Conservation (phyloP, 805 yeast genomes). For the Blastobotrys peoriensis region DNA sequence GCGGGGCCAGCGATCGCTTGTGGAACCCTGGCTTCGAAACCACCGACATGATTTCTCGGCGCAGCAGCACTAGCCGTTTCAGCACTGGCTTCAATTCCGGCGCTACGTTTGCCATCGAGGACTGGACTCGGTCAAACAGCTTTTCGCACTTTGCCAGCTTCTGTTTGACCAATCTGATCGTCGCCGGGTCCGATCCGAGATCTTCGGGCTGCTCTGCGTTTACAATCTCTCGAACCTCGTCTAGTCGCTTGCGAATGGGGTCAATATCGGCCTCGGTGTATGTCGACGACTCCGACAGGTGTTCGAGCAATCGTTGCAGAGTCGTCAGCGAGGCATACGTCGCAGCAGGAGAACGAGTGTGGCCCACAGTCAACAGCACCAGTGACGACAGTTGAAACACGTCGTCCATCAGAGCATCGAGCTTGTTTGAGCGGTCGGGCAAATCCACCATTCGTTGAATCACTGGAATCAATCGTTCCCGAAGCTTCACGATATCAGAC, state of each 20-base stretch:
- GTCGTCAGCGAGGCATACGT: constrained; percentile 86
- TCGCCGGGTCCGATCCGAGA: constrained; percentile 43
- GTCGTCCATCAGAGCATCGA: constrained; percentile 77
- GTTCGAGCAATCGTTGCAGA: constrained; percentile 76
- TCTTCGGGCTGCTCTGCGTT: constrained; percentile 30
- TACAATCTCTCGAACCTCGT: constrained; percentile 63
- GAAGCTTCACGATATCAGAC: constrained; percentile 28
- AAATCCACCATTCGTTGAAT: constrained; percentile 14
- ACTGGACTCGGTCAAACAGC: constrained; percentile 52
- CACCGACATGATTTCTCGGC: constrained; percentile 54
- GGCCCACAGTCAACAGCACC: constrained; percentile 87
- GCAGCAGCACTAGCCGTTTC: constrained; percentile 54
- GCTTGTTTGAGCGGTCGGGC: constrained; percentile 33
- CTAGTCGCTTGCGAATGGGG: constrained; percentile 69
- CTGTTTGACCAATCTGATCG: constrained; percentile 52
- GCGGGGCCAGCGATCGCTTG: constrained; percentile 29
- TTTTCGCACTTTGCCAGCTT: constrained; percentile 60
- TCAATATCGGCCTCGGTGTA: constrained; percentile 78
- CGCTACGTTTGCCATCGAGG: constrained; percentile 48
- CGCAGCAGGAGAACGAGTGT: constrained; percentile 86
- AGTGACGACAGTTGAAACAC: constrained; percentile 82
- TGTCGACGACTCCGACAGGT: constrained; percentile 71
- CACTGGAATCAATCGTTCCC: constrained; percentile 26
- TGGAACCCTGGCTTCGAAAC: constrained; percentile 38
- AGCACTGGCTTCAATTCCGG: constrained; percentile 46